Evolutionary conservation across 202 grass and related monocot species (phyloP).

Genomic region (Setaria italica): DNA sequence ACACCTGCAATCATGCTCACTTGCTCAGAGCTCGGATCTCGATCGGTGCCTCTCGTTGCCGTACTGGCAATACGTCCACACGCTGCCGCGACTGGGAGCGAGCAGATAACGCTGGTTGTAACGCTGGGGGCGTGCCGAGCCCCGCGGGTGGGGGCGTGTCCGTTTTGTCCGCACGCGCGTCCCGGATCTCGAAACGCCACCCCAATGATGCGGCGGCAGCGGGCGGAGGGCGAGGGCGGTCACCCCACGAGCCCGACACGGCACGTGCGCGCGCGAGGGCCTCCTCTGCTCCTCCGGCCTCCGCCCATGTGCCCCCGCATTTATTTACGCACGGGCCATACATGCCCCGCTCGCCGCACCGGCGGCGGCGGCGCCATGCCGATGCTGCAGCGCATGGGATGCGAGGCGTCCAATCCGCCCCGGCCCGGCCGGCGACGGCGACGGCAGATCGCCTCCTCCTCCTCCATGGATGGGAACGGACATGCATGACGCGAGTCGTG

Average conservation of each 20-base stretch:
- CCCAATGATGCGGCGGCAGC: constrained; percentile 41
- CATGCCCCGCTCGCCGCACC: not conserved
- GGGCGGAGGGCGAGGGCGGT: not conserved
- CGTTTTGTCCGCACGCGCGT: constrained; percentile 37
- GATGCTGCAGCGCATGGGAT: not conserved
- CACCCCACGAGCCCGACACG: constrained; percentile 46
- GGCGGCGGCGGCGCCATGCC: not conserved
- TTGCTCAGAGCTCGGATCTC: constrained; percentile 11
- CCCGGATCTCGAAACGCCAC: constrained; percentile 50
- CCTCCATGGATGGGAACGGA: not conserved
- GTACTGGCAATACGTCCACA: not conserved
- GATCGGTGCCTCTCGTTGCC: not conserved
- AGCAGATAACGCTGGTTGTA: not conserved
- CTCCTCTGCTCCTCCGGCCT: not conserved
- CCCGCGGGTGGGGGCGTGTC: not conserved
- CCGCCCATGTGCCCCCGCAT: constrained; percentile 31
- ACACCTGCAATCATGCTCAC: not conserved
- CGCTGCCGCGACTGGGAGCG: not conserved
- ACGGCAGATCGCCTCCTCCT: not conserved
- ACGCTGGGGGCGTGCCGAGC: not conserved
- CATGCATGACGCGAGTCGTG: not conserved
- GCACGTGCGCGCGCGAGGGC: constrained; percentile 47
- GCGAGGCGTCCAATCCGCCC: not conserved
- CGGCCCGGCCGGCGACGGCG: not conserved
- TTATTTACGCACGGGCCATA: not conserved